Evolutionary conservation across 768 basidiomycete genomes (phyloP).

Genomic region (Hortiboletus campestris): DNA sequence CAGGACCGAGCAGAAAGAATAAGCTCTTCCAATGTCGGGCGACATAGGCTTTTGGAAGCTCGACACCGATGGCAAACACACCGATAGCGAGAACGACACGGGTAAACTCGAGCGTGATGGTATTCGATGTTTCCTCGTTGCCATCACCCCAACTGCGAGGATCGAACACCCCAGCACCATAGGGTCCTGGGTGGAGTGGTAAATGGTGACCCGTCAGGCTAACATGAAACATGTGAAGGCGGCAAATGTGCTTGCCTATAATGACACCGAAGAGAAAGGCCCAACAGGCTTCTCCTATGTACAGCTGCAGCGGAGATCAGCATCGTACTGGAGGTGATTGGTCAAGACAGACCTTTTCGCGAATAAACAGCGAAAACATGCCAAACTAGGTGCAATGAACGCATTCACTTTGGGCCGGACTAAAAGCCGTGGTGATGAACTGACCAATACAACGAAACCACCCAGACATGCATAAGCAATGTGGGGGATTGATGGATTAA

Average conservation of each 20-base stretch:
- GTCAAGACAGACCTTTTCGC: constrained; percentile 64
- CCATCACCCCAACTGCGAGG: constrained; percentile 71
- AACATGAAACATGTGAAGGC: neutral
- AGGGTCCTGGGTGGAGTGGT: constrained; percentile 56
- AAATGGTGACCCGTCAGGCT: constrained; percentile 1
- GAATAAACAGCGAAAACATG: constrained; percentile 91
- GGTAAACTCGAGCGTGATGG: constrained; percentile 85
- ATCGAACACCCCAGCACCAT: constrained; percentile 77
- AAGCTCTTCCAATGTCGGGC: constrained; percentile 89
- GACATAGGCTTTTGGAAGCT: constrained; percentile 96
- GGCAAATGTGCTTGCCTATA: constrained; percentile 52
- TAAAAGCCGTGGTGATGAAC: constrained; percentile 22
- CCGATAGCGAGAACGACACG: constrained; percentile 93
- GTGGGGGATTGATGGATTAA: constrained; percentile 64
- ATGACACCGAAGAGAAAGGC: constrained; percentile 93
- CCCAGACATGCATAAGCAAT: constrained; percentile 78
- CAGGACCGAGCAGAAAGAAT: constrained; percentile 75
- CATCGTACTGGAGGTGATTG: neutral
- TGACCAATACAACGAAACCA: constrained; percentile 74
- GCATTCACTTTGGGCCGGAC: neutral
- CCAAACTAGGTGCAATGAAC: constrained; percentile 59
- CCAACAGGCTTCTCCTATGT: constrained; percentile 96
- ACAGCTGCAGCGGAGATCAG: constrained; percentile 48
- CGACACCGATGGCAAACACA: constrained; percentile 97
- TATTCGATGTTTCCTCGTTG: constrained; percentile 51